Base-by-base conservation (phyloP, 2,329 filamentous ascomycete genomes). In the Cordyceps javanica region DNA sequence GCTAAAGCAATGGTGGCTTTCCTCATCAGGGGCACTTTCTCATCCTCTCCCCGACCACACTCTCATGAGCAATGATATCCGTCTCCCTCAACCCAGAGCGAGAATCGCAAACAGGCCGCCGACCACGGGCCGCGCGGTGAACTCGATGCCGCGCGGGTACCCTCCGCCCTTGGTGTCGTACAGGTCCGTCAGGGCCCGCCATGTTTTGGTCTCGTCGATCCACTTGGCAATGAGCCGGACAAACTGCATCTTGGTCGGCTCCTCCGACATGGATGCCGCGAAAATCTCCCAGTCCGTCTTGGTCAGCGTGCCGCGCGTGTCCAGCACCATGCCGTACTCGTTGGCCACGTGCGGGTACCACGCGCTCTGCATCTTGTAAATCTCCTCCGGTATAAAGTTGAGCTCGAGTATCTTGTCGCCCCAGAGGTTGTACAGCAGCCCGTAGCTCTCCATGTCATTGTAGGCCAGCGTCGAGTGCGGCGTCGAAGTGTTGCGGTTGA, bases 281-380 rank as follows among this genome's bases (percentile, higher is more conserved):
- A 91, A 92, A 69, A 94, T 85, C 68, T 92, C 85, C 91, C 91
- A 96, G 74, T 96, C 91, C 0, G 83, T 85, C 74, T 96, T 96
- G 61, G 90, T 89, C 74, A 91, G 93, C 1, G 86, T 75, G 72
- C 94, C 89, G 50, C 91, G 84, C 46, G 83, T 87, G 74, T 96
- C 91, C 10, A 96, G 83, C 0, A 90, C 87, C 0, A 95, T 79
- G n/a, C 90, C 91, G 71, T 90, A 94, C 66, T 85, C 82, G 61
- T 88, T 83, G 53, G 86, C 82, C 3, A 89, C 83, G 10, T 81
- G 81, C 44, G 80, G 77, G 75, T 96, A 96, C 80, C 90, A 95
- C 58, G 79, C 72, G 30, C 83, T 89, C 71, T 96, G 90, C 68
- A 86, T 86, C 60, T 85, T 82, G 76, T 94, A 96, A 66, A 96